phyloP scores from a whole-genome alignment of 352 stramenopile genomes.

The Phytophthora sansomeana region DNA sequence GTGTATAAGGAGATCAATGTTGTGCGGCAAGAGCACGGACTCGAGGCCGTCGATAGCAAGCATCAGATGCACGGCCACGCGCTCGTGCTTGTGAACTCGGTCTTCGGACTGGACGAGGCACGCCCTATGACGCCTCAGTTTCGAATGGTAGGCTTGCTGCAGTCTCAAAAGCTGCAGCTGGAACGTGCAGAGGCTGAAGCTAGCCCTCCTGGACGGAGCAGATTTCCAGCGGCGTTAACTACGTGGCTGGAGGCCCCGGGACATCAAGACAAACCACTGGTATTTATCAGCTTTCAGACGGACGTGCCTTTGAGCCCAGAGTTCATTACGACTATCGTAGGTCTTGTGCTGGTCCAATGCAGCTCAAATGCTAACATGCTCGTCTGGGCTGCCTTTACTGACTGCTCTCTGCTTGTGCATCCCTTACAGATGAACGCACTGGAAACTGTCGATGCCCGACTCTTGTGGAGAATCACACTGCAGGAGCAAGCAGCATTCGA shows the following conservation, averaged over 20 bases:
- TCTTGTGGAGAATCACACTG: conserved; percentile 70
- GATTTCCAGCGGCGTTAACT: conserved; percentile 46
- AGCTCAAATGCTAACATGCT: not conserved
- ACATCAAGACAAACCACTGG: conserved; percentile 39
- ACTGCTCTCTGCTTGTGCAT: conserved; percentile 12
- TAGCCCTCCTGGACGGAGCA: conserved; percentile 22
- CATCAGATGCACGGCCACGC: conserved; percentile 59
- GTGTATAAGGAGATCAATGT: conserved; percentile 75
- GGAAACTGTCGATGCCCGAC: conserved; percentile 53
- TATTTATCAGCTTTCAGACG: conserved; percentile 69
- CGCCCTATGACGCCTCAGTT: conserved; percentile 81
- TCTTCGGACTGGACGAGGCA: conserved; percentile 85
- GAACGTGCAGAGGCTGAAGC: conserved; percentile 25
- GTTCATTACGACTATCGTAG: conserved; percentile 63
- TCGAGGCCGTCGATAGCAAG: conserved; percentile 59
- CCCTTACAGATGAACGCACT: conserved; percentile 57
- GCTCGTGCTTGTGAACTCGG: conserved; percentile 84
- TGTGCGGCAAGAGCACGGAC: conserved; percentile 58
- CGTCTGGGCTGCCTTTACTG: not conserved
- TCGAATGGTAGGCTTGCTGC: conserved; percentile 74
- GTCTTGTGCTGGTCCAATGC: conserved; percentile 20
- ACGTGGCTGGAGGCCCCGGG: conserved; percentile 48
- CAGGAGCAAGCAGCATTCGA: conserved; percentile 71
- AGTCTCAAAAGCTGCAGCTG: conserved; percentile 40
- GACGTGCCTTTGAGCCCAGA: conserved; percentile 60